phyloP scores from a whole-genome alignment of 306 rosid genomes.

The Quercus cerris region DNA sequence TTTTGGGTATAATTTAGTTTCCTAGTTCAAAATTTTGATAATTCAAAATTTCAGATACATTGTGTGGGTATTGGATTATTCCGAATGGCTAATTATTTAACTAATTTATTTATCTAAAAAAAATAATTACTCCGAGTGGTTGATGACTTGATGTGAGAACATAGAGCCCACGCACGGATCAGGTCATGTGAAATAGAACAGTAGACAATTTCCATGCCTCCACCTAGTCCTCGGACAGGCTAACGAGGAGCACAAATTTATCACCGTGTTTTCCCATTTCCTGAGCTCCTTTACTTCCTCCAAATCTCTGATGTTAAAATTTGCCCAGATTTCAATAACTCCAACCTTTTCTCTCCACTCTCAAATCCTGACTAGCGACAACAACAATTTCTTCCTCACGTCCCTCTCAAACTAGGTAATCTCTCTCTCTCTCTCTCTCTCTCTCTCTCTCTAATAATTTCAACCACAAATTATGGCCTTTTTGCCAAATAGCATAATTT shows the following conservation, averaged over 20 bases:
- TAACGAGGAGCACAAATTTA: slow-evolving; percentile 31
- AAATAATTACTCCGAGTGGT: not conserved
- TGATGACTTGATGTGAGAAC: not conserved
- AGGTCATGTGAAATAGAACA: not conserved
- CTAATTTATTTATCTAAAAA: too few species aligned
- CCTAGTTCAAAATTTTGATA: too few species aligned
- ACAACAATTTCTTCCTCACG: not conserved
- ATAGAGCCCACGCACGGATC: not conserved
- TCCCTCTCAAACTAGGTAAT: not conserved
- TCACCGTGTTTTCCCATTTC: slow-evolving; percentile 46
- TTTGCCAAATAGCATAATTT: too few species aligned
- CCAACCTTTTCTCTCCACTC: not conserved
- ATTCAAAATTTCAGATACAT: too few species aligned
- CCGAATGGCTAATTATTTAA: too few species aligned
- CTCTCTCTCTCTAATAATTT: not conserved
- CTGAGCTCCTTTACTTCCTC: slow-evolving; percentile 31
- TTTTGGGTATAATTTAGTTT: too few species aligned
- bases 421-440: not conserved
- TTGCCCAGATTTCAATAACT: slow-evolving; percentile 19
- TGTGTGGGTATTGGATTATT: too few species aligned
- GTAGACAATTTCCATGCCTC: slow-evolving; percentile 17
- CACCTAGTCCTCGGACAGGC: not conserved
- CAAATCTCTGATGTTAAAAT: slow-evolving; percentile 29
- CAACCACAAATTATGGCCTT: not conserved
- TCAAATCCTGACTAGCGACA: not conserved